These are phyloP conservation scores for Cnidoscolus chayamansa DNA, from an alignment of 441 rosid species.

Conservation along the genomic window DNA sequence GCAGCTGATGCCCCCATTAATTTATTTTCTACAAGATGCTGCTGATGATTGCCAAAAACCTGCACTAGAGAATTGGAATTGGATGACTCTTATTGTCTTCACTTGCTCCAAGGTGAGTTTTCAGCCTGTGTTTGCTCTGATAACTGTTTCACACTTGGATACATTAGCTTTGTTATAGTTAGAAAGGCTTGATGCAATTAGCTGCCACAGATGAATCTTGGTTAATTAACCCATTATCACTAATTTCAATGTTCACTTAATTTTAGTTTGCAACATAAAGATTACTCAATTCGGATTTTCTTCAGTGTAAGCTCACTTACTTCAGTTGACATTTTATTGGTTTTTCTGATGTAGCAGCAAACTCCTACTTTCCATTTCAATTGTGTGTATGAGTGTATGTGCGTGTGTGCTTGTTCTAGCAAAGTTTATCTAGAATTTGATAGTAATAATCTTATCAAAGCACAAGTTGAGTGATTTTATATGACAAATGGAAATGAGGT, in stretches of 20 bases:
- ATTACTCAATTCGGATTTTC: not conserved
- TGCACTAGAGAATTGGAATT: conserved; percentile 66
- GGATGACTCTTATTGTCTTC: conserved; percentile 72
- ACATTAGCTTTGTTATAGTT: not conserved
- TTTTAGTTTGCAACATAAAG: not conserved
- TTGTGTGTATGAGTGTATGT: not conserved
- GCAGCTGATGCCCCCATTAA: conserved; percentile 82
- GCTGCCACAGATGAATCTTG: not conserved
- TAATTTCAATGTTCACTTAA: not conserved
- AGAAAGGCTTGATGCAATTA: not conserved
- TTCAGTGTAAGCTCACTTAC: not conserved
- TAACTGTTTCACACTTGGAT: not conserved
- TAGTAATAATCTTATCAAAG: not conserved
- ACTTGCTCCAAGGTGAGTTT: conserved; percentile 70
- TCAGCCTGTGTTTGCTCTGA: not conserved
- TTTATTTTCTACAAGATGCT: conserved; percentile 71
- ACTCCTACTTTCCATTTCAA: not conserved
- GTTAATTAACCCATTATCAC: not conserved
- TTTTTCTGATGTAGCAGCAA: not conserved
- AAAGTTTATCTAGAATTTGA: not conserved
- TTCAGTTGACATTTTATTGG: not conserved
- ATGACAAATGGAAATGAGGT: not conserved
- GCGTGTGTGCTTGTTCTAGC: not conserved
- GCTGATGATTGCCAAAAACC: conserved; percentile 44
- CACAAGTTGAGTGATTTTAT: not conserved